A percentile compares a stretch with the other conserved stretches of the same genome.
Conservation (phyloP, 768 basidiomycete species). For the Auriscalpium vulgare region DNA sequence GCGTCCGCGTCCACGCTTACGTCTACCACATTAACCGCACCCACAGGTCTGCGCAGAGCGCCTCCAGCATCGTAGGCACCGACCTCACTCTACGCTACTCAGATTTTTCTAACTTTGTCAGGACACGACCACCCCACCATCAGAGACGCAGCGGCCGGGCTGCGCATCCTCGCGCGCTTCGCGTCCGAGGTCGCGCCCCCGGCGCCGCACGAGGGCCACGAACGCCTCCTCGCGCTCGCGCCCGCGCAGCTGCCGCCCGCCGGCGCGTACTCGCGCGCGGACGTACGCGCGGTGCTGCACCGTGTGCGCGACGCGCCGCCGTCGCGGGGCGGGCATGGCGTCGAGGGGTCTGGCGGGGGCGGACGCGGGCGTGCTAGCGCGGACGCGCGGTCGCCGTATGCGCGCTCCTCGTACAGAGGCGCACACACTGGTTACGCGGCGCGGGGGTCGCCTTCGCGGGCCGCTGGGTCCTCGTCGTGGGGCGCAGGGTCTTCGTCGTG, state of each 20-base stretch:
- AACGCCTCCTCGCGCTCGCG: slow-evolving; percentile 40
- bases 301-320: slow-evolving; percentile 38
- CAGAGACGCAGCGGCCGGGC: slow-evolving; percentile 45
- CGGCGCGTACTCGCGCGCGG: slow-evolving; percentile 39
- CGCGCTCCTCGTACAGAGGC: too few relatives aligned
- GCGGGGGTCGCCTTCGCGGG: too few relatives aligned
- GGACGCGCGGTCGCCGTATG: too few relatives aligned
- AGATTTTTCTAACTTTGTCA: slow-evolving; percentile 19
- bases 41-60: slow-evolving; percentile 54
- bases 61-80: slow-evolving; percentile 46
- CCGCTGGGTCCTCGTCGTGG: too few relatives aligned
- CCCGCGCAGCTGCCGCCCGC: slow-evolving; percentile 31
- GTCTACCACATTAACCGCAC: slow-evolving; percentile 8
- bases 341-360: too few relatives aligned
- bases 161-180: slow-evolving; percentile 59
- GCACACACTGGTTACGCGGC: too few relatives aligned
- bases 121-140: slow-evolving; percentile 76
- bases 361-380: too few relatives aligned
- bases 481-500: too few relatives aligned
- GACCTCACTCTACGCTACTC: neutral
- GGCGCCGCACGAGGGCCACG: slow-evolving; percentile 50
- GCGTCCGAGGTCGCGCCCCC: slow-evolving; percentile 53
- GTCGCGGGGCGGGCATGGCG: too few relatives aligned
- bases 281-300: slow-evolving; percentile 43
- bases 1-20: neutral